These are phyloP conservation scores for Plantago ovata DNA, from an alignment of 257 asterid species.

Conservation along the genomic window DNA sequence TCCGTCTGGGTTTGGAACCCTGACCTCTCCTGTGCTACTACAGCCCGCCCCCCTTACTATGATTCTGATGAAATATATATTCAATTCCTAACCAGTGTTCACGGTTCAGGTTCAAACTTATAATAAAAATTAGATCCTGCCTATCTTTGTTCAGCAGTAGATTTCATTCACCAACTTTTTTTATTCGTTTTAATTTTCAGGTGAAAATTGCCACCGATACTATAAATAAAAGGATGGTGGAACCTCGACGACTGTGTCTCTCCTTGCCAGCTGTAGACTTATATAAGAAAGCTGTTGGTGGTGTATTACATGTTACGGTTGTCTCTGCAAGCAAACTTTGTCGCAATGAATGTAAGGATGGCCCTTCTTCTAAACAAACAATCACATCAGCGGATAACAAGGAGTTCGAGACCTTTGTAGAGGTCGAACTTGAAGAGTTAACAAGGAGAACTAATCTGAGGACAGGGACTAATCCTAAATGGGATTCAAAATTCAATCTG, in stretches of 20 bases:
- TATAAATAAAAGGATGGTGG: constrained; percentile 83
- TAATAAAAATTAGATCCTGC: background rate
- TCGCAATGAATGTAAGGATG: constrained; percentile 36
- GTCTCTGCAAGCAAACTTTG: constrained; percentile 66
- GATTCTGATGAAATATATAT: too few species aligned
- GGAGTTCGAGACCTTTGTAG: constrained; percentile 74
- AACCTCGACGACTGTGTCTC: constrained; percentile 89
- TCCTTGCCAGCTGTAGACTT: constrained; percentile 73
- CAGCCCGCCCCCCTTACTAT: too few species aligned
- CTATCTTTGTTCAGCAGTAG: too few species aligned
- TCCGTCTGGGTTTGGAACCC: too few species aligned
- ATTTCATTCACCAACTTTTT: background rate
- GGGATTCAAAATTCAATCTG: constrained; percentile 82
- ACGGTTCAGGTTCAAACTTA: background rate
- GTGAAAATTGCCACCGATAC: constrained; percentile 76
- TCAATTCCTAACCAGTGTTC: constrained; percentile 1
- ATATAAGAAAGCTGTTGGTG: constrained; percentile 78
- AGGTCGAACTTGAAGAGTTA: constrained; percentile 81
- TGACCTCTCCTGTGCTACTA: too few species aligned
- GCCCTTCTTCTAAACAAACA: constrained; percentile 40
- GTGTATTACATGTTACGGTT: constrained; percentile 56
- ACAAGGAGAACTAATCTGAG: constrained; percentile 67
- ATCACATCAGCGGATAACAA: constrained; percentile 32
- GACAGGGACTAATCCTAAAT: constrained; percentile 67
- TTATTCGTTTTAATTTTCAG: constrained; percentile 42